Evolutionary conservation across 192 early-diverging fungal species (phyloP).

Genomic region (Backusella australiensis): DNA sequence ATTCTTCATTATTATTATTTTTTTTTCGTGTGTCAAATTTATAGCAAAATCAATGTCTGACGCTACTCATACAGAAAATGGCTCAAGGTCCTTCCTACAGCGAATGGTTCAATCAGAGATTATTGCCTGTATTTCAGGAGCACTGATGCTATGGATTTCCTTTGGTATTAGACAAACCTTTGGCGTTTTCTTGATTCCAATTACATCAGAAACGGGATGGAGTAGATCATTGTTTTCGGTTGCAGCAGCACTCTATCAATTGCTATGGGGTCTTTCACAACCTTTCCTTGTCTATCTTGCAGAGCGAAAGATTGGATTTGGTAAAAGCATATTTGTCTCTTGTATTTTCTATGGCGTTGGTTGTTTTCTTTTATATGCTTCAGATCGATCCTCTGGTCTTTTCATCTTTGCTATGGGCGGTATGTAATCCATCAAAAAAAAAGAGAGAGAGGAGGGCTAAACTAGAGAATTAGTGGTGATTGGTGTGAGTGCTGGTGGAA

Average conservation of each 20-base stretch:
- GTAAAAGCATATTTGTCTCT: constrained; percentile 5
- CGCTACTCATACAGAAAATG: background rate
- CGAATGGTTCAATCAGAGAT: constrained; percentile 4
- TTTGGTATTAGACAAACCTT: constrained; percentile 34
- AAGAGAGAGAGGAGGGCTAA: no score
- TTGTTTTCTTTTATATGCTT: constrained; percentile 11
- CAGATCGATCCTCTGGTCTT: constrained; percentile 3
- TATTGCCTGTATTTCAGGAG: constrained; percentile 19
- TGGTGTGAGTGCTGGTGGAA: constrained; percentile 32
- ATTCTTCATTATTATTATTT: background rate
- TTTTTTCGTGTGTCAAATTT: background rate
- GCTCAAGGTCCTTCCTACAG: background rate
- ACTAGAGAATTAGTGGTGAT: background rate
- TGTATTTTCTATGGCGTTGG: constrained; percentile 20
- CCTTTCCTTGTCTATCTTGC: constrained; percentile 25
- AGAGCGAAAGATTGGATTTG: constrained; percentile 18
- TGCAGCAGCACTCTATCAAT: constrained; percentile 28
- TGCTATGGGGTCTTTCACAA: constrained; percentile 23
- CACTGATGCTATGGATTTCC: constrained; percentile 23
- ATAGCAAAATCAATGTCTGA: background rate
- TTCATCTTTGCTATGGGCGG: constrained; percentile 26
- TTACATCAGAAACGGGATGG: constrained; percentile 23
- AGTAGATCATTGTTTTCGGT: constrained; percentile 23
- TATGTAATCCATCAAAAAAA: no score
- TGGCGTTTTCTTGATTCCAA: constrained; percentile 30